These are phyloP conservation scores for Truncatella angustata DNA, from an alignment of 2,329 filamentous ascomycete species.

Conservation along the genomic window DNA sequence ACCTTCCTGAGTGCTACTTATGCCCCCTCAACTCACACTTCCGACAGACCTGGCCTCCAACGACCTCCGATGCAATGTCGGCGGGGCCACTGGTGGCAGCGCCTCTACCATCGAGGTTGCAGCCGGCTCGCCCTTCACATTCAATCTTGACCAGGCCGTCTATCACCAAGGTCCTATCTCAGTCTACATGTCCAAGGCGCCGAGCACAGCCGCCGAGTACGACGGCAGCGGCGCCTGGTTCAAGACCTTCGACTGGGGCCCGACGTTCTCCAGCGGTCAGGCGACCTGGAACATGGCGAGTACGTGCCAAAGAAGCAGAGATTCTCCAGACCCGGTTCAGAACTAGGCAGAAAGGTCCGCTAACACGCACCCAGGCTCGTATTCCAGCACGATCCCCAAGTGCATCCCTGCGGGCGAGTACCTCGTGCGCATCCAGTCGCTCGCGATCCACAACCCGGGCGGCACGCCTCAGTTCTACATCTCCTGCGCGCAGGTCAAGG, in stretches of 20 bases:
- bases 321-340: too few species aligned
- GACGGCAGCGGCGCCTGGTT: constrained; percentile 40
- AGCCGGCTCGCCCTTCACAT: constrained; percentile 39
- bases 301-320: too few species aligned
- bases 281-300: constrained; percentile 32
- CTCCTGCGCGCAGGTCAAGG: constrained; percentile 44
- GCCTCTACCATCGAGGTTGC: constrained; percentile 33
- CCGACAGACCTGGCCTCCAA: constrained; percentile 33
- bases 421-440: constrained; percentile 57
- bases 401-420: constrained; percentile 56
- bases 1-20: not conserved
- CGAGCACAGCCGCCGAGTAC: constrained; percentile 31
- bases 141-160: constrained; percentile 34
- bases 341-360: too few species aligned
- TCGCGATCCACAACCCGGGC: constrained; percentile 58
- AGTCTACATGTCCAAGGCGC: constrained; percentile 39
- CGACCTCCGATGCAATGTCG: constrained; percentile 41
- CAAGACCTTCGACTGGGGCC: constrained; percentile 38
- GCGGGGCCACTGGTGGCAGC: constrained; percentile 30
- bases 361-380: too few species aligned
- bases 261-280: constrained; percentile 30
- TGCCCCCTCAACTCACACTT: not conserved
- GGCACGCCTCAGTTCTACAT: constrained; percentile 45
- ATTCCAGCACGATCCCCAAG: constrained; percentile 44
- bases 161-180: constrained; percentile 41